Percentiles rank a stretch among this genome's conserved stretches.
Conservation (phyloP, 352 stramenopile genomes). For the Phytopythium montanum region DNA sequence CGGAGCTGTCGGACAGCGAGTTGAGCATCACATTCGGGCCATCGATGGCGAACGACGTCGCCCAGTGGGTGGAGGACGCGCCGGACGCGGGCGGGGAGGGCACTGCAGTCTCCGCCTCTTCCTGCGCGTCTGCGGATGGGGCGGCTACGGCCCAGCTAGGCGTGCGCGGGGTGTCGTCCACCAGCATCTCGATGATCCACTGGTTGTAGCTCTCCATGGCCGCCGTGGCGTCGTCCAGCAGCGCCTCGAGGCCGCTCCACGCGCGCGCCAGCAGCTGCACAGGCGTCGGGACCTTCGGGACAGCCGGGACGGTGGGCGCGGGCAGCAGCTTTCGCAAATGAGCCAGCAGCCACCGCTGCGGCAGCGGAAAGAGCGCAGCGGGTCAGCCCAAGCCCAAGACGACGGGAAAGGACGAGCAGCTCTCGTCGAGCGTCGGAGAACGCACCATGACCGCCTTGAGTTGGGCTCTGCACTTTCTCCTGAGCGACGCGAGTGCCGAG, state of each 20-base stretch:
- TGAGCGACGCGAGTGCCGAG: too few species aligned
- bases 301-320: neutral
- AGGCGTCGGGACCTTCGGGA: neutral
- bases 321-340: neutral
- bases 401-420: constrained; percentile 3
- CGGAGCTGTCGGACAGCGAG: constrained; percentile 12
- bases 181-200: constrained; percentile 26
- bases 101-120: too few species aligned
- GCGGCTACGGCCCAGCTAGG: neutral
- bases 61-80: neutral
- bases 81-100: neutral
- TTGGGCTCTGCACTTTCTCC: constrained; percentile 1
- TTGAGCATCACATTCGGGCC: neutral
- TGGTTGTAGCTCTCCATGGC: constrained; percentile 26
- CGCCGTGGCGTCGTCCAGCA: constrained; percentile 8
- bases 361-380: neutral
- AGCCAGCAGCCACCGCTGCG: neutral
- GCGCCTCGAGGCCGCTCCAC: neutral
- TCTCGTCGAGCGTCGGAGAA: neutral
- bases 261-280: neutral
- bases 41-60: neutral
- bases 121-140: neutral
- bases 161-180: neutral
- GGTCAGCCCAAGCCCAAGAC: neutral
- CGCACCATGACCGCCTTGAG: too few species aligned